Evolutionary conservation across 2,329 filamentous ascomycete genomes (phyloP).

Genomic region (Colletotrichum lentis): DNA sequence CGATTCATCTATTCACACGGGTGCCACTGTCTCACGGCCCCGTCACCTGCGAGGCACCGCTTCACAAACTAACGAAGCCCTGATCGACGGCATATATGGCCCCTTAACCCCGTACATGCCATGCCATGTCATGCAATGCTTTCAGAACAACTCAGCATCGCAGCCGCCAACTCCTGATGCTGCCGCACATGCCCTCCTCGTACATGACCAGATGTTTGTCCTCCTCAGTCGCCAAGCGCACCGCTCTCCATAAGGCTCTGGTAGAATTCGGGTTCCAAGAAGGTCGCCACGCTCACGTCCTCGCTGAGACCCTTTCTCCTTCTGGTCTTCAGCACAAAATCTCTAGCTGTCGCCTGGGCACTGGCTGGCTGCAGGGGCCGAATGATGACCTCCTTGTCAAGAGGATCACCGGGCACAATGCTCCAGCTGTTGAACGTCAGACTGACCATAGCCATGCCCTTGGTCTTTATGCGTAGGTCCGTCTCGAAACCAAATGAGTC

Average conservation of each 20-base stretch:
- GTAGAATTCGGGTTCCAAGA: slow-evolving; percentile 94
- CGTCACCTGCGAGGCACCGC: slow-evolving; percentile 15
- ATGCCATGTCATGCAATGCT: not conserved
- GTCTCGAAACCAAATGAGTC: slow-evolving; percentile 99
- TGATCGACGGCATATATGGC: slow-evolving; percentile 8
- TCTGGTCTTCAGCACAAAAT: slow-evolving; percentile 96
- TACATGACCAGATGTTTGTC: not conserved
- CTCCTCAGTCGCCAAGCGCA: slow-evolving; percentile 68
- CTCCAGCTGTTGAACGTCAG: slow-evolving; percentile 96
- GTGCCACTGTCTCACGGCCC: slow-evolving; percentile 5
- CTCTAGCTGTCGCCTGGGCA: slow-evolving; percentile 87
- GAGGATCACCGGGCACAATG: slow-evolving; percentile 92
- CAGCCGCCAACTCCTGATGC: slow-evolving; percentile 6
- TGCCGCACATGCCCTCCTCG: not conserved
- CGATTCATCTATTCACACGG: slow-evolving; percentile 22
- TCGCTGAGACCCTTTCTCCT: slow-evolving; percentile 92
- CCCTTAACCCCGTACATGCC: slow-evolving; percentile 6
- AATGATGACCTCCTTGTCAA: slow-evolving; percentile 85
- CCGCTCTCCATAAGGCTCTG: slow-evolving; percentile 87
- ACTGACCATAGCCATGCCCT: slow-evolving; percentile 88
- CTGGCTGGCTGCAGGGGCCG: slow-evolving; percentile 86
- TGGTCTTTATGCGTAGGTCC: slow-evolving; percentile 93
- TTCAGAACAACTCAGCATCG: slow-evolving; percentile 13
- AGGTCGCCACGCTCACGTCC: slow-evolving; percentile 95
- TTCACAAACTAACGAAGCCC: slow-evolving; percentile 2